These are phyloP conservation scores for Talaromyces piceae DNA, from an alignment of 2,329 filamentous ascomycete species.

Conservation along the genomic window DNA sequence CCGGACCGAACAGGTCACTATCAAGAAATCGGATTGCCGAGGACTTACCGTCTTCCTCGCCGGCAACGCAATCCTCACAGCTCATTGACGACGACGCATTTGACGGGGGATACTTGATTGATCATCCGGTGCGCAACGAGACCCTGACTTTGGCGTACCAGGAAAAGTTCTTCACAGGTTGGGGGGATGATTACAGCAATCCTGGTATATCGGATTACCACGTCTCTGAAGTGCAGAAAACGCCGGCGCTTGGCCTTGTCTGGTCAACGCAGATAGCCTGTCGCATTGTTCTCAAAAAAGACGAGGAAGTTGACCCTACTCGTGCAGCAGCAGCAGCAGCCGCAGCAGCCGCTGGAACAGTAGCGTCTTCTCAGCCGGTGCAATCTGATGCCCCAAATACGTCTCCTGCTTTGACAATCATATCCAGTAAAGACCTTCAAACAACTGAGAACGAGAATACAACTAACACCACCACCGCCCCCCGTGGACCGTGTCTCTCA, in stretches of 20 bases:
- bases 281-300: constrained; percentile 72
- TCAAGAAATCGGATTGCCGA: background rate
- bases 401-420: background rate
- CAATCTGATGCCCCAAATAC: background rate
- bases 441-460: background rate
- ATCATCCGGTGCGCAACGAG: constrained; percentile 34
- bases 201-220: constrained; percentile 13
- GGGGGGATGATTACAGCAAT: constrained; percentile 63
- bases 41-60: constrained; percentile 3
- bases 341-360: background rate
- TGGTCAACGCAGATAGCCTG: constrained; percentile 86
- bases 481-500: background rate
- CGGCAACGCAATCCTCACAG: constrained; percentile 23
- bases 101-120: constrained; percentile 31
- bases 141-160: constrained; percentile 77
- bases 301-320: constrained; percentile 44
- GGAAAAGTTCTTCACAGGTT: constrained; percentile 90
- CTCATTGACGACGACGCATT: constrained; percentile 23
- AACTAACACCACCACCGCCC: background rate
- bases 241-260: constrained; percentile 75
- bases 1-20: background rate
- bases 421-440: background rate
- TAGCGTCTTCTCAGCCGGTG: background rate
- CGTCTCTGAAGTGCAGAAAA: constrained; percentile 52
- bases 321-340: background rate